Percentiles rank a stretch among this genome's conserved stretches.
Evolutionary conservation across 2,329 filamentous ascomycete genomes (phyloP).

Genomic region (Monilinia aucupariae): DNA sequence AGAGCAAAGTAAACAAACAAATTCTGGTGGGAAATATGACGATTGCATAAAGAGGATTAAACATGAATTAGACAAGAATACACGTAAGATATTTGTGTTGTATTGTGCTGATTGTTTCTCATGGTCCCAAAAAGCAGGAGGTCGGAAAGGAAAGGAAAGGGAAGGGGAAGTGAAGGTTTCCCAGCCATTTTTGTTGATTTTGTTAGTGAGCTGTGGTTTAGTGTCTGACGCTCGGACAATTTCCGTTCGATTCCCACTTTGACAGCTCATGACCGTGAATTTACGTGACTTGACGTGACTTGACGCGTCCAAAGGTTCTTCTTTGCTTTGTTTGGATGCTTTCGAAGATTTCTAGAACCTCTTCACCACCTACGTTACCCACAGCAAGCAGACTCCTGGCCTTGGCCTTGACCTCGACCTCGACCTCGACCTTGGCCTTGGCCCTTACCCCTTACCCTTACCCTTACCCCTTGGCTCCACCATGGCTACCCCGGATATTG

Average conservation of each 20-base stretch:
- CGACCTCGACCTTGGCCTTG: neutral
- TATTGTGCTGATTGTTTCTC: too few species aligned
- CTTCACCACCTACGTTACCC: neutral
- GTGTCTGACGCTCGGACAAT: conserved; percentile 4
- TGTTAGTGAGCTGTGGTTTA: conserved; percentile 2
- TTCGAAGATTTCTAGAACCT: neutral
- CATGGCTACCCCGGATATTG: conserved; percentile 44
- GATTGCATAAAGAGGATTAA: conserved; percentile 11
- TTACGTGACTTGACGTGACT: conserved; percentile 3
- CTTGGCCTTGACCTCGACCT: too few species aligned
- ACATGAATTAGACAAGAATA: conserved; percentile 9
- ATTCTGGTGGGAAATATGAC: conserved; percentile 6
- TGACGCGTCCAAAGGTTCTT: conserved; percentile 2
- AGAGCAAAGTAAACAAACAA: conserved; percentile 1
- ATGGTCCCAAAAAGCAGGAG: conserved; percentile 7
- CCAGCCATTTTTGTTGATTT: conserved; percentile 17
- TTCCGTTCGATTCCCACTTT: neutral
- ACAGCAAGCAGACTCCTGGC: neutral
- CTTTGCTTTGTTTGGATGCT: neutral
- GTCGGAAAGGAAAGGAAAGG: conserved; percentile 6
- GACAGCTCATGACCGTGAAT: neutral
- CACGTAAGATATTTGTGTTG: neutral
- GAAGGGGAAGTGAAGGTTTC: too few species aligned
- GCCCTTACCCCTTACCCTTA: neutral
- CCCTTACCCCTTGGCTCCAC: neutral